Base-by-base conservation (phyloP, 257 asterid species). In the Solanum corneliomulleri region DNA sequence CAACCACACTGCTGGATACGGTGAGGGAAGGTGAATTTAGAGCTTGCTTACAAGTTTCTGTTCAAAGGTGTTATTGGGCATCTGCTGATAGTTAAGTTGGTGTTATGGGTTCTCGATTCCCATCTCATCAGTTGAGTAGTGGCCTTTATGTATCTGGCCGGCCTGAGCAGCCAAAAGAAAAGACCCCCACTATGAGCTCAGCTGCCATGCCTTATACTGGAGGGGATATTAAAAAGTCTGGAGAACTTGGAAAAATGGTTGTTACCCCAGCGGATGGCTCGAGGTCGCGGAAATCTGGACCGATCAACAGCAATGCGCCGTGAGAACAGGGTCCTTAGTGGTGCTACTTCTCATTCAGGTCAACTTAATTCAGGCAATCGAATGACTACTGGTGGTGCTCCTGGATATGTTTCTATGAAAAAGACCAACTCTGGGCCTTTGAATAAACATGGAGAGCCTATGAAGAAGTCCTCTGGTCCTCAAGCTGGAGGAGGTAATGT, bases 211-310 rank as follows among this genome's bases (percentile, higher is more conserved):
- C 99, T 58, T 96, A 96, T 91, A 96, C 99, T 11, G 99, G 99
- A 27, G 99, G 99, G 74, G 99, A 96, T 89, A 95, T 94, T 47
- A 96, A 96, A 90, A 96, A 90, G 89, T 96, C 99, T 3, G 99
- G 99, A 35, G 99, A 96, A 91, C 98, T 96, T 2, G 98, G 99
- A 11, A 96, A 96, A 90, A 96, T 96, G 99, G 95, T 96, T 72
- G 98, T 91, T 83, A 93, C 93, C 86, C 98, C 99, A n/a, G 92
- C 89, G 9, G 99, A 56, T 56, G 64, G 64, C 64, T 56, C 64
- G 0, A 56, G 92, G 90, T 90, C 97, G 7, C 91, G 98, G 88
- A 96, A 95, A 90, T 95, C 99, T 6, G 99, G 99, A 62, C 98
- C 99, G 74, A 90, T 95, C 29, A 52, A 6, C 62, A 90, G 72